Base-by-base conservation (phyloP, 2,329 filamentous ascomycete genomes). In the Aspergillus sp. region DNA sequence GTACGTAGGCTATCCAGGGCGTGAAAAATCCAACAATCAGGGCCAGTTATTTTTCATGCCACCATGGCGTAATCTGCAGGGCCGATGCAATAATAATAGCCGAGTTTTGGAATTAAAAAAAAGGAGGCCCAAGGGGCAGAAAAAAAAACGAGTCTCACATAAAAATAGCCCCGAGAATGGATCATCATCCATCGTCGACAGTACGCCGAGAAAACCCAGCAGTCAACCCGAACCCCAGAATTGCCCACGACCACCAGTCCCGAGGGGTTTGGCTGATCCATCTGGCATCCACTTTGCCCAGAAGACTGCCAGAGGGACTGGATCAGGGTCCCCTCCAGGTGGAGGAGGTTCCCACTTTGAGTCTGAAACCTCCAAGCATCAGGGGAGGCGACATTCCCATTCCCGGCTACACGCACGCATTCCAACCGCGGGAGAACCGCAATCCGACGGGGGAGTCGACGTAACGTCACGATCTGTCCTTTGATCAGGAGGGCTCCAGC, bases 381-480 rank as follows among this genome's bases (percentile, higher is more conserved):
- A 22, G 22, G 26, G 26, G 26, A 30, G 26, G 26, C 26, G 26
- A 30, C 26, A 30, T 30, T 30, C 26, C 26, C 26, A 30, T 38
- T 38, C 16, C 35, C 14, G 35, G 14, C 11, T 1, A 17, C 35
- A n/a, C 35, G 35, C 35, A 38, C 26, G 26, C 35, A 38, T 38
- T 38, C 35, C 35, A 38, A n/a, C 26, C 26, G 26, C 26, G 26
- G 26, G 26, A 30, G 26, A 30, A 10, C 26, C 26, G 26, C n/a
- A 30, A 30, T 30, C 1, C 26, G 26, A 30, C 26, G 26, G 10
- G 22, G 22, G 6, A 30, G 26, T 30, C 8, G 26, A 30, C 26
- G 26, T 30, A 47, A 43, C 49, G 47, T 49, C 41, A 22, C 20
- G 13, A n/a, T n/a, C n/a, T n/a, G n/a, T n/a, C n/a, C n/a, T n/a